Base-by-base conservation (phyloP, 1,139 yeast species). In the Yamadazyma triangularis region DNA sequence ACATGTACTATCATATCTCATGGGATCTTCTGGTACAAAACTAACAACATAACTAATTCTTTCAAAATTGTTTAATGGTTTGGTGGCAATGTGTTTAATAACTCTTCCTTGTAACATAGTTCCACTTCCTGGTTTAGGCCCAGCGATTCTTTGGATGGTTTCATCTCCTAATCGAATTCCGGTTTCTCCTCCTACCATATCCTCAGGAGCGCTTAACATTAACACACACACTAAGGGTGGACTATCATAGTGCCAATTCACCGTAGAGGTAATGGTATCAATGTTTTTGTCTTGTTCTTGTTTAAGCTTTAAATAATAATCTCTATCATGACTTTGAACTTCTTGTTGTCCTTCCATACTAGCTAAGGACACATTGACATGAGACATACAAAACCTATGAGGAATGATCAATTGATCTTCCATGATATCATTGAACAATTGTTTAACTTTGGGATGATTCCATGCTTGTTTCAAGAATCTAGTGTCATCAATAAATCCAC, bases 81-180 rank as follows among this genome's bases (percentile, higher is more conserved):
- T 58, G 9, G 50, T 41, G 8, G 49, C 50, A 25, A 45, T 41
- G 25, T 45, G 50, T 28, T 44, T 45, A 11, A 45, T 40, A 4
- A 44, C 48, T 34, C 48, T 39, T 9, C 78, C 79, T 47, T 73
- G 79, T 25, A 73, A 53, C 19, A 73, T 60, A 11, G 70, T 58
- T 3, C 73, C 77, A 42, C 59, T 60, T 3, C 50, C 50, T 8
- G 25, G 36, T n/a, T 34, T 33, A 8, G 48, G 39, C 21, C 35
- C 36, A 7, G 37, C 36, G 10, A 44, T 40, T 25, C 43, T 32
- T 6, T 38, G 26, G 10, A 41, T 29, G 1, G 38, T 25, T 24
- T 47, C 49, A 34, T 52, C 48, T 2, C 63, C 63, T 42, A 45
- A 50, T 33, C 53, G 47, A 25, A 58, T 44, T 7, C 53, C 51